Evolutionary conservation across 176 grass and related monocot genomes (phyloP).

Genomic region (Cocos nucifera): DNA sequence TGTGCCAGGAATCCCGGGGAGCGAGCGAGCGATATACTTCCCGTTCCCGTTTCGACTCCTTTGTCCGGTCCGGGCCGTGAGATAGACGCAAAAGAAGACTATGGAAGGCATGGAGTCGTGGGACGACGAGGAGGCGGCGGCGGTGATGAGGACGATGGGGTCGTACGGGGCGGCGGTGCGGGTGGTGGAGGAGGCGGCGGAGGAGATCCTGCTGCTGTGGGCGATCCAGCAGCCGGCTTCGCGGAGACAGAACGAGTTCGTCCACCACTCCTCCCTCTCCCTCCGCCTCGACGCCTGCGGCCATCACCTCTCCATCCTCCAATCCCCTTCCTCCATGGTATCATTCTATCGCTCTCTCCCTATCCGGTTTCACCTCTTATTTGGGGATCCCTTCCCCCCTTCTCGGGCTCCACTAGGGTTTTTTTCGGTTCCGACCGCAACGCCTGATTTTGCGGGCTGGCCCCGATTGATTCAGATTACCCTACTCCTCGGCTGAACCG

Average conservation of each 20-base stretch:
- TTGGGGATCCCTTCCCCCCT: background rate
- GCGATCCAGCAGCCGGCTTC: constrained; percentile 37
- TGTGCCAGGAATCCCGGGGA: too few relatives aligned
- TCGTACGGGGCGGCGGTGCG: constrained; percentile 6
- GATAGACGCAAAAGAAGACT: constrained; percentile 27
- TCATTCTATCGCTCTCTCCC: background rate
- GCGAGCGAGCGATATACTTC: too few relatives aligned
- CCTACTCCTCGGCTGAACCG: too few relatives aligned
- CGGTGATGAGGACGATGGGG: constrained; percentile 23
- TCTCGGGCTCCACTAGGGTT: background rate
- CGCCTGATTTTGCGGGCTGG: background rate
- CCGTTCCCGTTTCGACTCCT: too few relatives aligned
- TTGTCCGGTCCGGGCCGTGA: background rate
- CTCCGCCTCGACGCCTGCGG: constrained; percentile 66
- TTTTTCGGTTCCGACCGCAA: background rate
- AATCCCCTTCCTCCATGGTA: constrained; percentile 65
- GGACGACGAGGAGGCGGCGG: constrained; percentile 16
- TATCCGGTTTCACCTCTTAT: background rate
- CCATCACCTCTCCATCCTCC: constrained; percentile 46
- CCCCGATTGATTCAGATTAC: too few relatives aligned
- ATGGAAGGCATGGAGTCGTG: constrained; percentile 28
- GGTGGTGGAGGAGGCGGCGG: constrained; percentile 13
- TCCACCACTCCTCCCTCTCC: constrained; percentile 38
- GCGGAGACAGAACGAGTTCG: constrained; percentile 61
- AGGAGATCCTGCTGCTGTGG: constrained; percentile 53